Percentiles rank a stretch among this genome's conserved stretches.
Conservation (phyloP, 1,284 basidiomycete genomes). For the Puccinia triticina region DNA sequence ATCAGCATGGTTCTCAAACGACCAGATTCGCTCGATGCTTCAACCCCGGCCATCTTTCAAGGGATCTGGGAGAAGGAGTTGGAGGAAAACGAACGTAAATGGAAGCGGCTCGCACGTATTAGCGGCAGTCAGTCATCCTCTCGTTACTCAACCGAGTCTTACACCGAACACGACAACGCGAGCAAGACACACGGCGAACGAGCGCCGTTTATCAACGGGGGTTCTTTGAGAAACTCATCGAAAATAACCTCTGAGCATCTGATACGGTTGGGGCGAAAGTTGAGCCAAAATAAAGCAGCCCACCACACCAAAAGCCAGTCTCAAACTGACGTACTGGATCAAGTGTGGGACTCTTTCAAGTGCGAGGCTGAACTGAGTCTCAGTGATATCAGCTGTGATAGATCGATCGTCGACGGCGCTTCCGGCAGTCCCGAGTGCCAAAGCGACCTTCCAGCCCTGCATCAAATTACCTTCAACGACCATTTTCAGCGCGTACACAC, state of each 20-base stretch:
- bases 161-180: neutral
- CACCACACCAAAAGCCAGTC: neutral
- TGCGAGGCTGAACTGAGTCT: constrained; percentile 46
- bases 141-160: constrained; percentile 17
- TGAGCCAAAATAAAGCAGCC: neutral
- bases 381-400: constrained; percentile 43
- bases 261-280: constrained; percentile 1
- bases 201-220: neutral
- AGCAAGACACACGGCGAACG: neutral
- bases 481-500: neutral
- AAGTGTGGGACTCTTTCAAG: constrained; percentile 51
- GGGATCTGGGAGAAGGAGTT: constrained; percentile 49
- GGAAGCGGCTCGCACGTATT: constrained; percentile 46
- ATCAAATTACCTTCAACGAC: constrained; percentile 23
- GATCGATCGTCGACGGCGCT: neutral
- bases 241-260: constrained; percentile 1
- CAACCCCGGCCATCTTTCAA: constrained; percentile 38
- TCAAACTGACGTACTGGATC: constrained; percentile 25
- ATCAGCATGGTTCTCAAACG: constrained; percentile 48
- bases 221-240: neutral
- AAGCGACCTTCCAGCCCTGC: constrained; percentile 13
- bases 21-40: constrained; percentile 24
- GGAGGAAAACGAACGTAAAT: constrained; percentile 50
- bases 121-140: constrained; percentile 43
- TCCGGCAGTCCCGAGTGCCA: neutral